Evolutionary conservation across 225 moss, liverwort and hornwort genomes (phyloP).

Genomic region (Marchantia paleacea): DNA sequence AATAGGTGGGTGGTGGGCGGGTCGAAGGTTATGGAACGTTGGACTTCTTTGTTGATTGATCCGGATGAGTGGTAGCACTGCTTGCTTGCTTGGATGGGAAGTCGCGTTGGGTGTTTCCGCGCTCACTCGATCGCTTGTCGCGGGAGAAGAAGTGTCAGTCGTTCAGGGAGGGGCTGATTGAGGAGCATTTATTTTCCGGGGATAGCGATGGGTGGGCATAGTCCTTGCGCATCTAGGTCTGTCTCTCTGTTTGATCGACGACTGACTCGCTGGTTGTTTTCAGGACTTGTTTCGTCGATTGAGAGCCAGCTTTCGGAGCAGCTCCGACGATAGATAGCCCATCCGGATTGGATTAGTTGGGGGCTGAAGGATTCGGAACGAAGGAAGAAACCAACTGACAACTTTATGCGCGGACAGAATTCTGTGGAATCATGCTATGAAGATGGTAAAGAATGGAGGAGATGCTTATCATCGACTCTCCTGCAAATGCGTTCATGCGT

Average conservation of each 20-base stretch:
- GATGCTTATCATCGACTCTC: neutral
- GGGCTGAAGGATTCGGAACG: neutral
- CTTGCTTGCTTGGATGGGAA: neutral
- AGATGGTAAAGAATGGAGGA: conserved; percentile 10
- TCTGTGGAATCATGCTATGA: neutral
- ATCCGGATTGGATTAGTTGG: neutral
- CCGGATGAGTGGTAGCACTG: neutral
- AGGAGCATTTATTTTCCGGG: neutral
- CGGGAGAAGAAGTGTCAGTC: neutral
- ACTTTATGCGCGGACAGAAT: neutral
- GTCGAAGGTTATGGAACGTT: neutral
- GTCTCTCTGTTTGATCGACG: neutral
- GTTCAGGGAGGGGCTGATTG: neutral
- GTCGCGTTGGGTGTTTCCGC: neutral
- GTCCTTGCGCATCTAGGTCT: neutral
- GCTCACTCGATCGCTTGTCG: neutral
- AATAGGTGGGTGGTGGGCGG: neutral
- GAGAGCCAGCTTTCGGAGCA: neutral
- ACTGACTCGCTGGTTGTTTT: neutral
- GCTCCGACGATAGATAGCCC: neutral
- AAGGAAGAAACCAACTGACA: neutral
- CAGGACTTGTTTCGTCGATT: neutral
- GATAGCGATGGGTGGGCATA: too few relatives aligned
- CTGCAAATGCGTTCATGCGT: neutral
- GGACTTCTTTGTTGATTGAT: neutral